phyloP scores from a whole-genome alignment of 2,329 filamentous ascomycete genomes.

The Colletotrichum liaoningense region DNA sequence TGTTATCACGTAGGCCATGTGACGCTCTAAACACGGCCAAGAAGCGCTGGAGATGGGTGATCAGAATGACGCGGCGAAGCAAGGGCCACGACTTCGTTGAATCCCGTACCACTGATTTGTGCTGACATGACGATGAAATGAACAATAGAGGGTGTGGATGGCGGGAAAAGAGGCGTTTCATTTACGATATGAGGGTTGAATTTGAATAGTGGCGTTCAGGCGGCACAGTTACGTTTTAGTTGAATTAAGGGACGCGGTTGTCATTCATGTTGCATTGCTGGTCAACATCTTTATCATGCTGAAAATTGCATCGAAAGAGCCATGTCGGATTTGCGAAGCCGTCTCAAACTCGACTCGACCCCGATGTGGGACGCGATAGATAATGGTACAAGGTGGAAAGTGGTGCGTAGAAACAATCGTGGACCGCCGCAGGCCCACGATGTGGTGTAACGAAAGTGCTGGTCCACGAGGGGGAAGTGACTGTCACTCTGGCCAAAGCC shows the following conservation, averaged over 20 bases:
- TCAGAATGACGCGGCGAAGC: not conserved
- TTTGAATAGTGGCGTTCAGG: slow-evolving; percentile 32
- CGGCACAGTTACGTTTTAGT: slow-evolving; percentile 38
- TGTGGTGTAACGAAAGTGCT: slow-evolving; percentile 36
- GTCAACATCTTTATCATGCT: slow-evolving; percentile 39
- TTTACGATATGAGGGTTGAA: slow-evolving; percentile 31
- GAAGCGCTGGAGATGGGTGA: not conserved
- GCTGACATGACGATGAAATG: slow-evolving; percentile 17
- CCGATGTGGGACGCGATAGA: slow-evolving; percentile 35
- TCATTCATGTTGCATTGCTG: slow-evolving; percentile 38
- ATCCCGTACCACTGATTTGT: not conserved
- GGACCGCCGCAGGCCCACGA: slow-evolving; percentile 25
- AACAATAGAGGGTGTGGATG: slow-evolving; percentile 18
- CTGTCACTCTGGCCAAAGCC: slow-evolving; percentile 35
- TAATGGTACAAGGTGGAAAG: slow-evolving; percentile 38
- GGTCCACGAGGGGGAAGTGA: slow-evolving; percentile 35
- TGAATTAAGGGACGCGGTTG: slow-evolving; percentile 34
- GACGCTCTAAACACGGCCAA: not conserved
- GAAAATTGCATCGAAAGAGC: slow-evolving; percentile 35
- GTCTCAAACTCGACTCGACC: slow-evolving; percentile 35
- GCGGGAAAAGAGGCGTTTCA: slow-evolving; percentile 30
- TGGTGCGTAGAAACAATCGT: slow-evolving; percentile 32
- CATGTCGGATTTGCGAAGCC: slow-evolving; percentile 36
- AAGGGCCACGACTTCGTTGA: not conserved
- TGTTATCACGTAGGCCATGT: not conserved